A percentile compares a stretch with the other conserved stretches of the same genome.
These are phyloP conservation scores for Ogataea neopini DNA, from an alignment of 805 yeast species.

Conservation along the genomic window DNA sequence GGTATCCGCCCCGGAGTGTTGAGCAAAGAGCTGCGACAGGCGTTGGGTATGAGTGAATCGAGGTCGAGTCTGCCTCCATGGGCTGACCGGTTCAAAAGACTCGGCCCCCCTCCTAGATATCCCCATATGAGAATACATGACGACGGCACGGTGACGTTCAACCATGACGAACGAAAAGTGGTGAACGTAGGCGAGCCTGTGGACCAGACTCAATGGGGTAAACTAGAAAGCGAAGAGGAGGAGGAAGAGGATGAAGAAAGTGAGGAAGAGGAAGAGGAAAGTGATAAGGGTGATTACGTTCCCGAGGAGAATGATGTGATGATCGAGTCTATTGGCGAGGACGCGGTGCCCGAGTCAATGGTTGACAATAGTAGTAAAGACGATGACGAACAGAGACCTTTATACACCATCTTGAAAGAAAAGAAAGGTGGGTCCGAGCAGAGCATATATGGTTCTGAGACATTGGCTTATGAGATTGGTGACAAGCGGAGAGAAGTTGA, in stretches of 20 bases:
- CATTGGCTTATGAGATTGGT: slow-evolving; percentile 26
- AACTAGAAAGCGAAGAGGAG: slow-evolving; percentile 36
- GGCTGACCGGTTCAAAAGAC: slow-evolving; percentile 63
- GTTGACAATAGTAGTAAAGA: slow-evolving; percentile 17
- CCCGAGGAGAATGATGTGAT: slow-evolving; percentile 29
- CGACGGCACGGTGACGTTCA: slow-evolving; percentile 36
- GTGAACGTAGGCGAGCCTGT: slow-evolving; percentile 28
- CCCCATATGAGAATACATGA: slow-evolving; percentile 54
- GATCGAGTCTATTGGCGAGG: slow-evolving; percentile 31
- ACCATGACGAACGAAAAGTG: slow-evolving; percentile 15
- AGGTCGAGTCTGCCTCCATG: slow-evolving; percentile 67
- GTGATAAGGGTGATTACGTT: slow-evolving; percentile 31
- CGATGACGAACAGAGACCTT: slow-evolving; percentile 22
- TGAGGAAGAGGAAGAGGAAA: slow-evolving; percentile 32
- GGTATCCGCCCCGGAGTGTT: slow-evolving; percentile 62
- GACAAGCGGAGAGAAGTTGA: slow-evolving; percentile 4
- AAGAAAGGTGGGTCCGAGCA: slow-evolving; percentile 21
- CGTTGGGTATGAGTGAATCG: slow-evolving; percentile 61
- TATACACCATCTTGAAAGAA: slow-evolving; percentile 38
- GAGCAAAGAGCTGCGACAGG: slow-evolving; percentile 60
- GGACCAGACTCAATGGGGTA: slow-evolving; percentile 34
- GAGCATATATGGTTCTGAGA: slow-evolving; percentile 35
- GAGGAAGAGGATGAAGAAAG: slow-evolving; percentile 35
- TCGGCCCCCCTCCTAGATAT: slow-evolving; percentile 86
- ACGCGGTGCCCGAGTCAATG: slow-evolving; percentile 8